Base-by-base conservation (phyloP, 768 basidiomycete species). In the Mycena kentingensis region DNA sequence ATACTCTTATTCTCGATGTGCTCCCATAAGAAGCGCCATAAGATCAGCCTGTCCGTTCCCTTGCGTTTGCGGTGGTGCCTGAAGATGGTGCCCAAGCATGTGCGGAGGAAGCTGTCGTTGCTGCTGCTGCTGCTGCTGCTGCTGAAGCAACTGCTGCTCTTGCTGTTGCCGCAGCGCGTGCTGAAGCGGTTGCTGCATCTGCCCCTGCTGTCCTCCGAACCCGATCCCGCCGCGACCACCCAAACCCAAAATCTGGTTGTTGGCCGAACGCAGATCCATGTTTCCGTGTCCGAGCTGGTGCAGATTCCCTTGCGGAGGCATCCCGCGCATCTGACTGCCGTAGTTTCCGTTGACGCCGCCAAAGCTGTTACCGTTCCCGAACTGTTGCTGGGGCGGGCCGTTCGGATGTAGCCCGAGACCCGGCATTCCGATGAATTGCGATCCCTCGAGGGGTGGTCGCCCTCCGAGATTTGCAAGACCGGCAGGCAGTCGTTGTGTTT, bases 11-110 rank as follows among this genome's bases (percentile, higher is more conserved):
- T 90, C 87, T 69, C 87, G 75, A 59, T 81, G 84, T 49, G 85
- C 86, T 47, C 84, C 86, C 88, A 93, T 85, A 56, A 93, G 79
- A 53, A 93, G 77, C 38, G 90, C 83, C 85, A 93, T 91, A 60
- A 93, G 71, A 65, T 93, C 90, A 55, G 82, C 79, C 61, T 82
- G 83, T 74, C 70, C 44, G 76, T 73, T 25, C 76, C 76, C 70
- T 83, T 84, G 61, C 81, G 84, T 60, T 83, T 87, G 46, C 85
- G 73, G 56, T 87, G 46, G 84, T 46, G 80, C 79, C 12, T 78
- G 77, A 55, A 82, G 60, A 49, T 76, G 66, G 58, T 76, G 79
- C 12, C 67, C 63, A 54, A 77, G 66, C 69, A 81, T 68, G 51
- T 83, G 83, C 12, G 83, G 81, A 43, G 78, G 82, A 21, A 84